phyloP scores from a whole-genome alignment of 805 yeast genomes.

The Nakazawaea siamensis region DNA sequence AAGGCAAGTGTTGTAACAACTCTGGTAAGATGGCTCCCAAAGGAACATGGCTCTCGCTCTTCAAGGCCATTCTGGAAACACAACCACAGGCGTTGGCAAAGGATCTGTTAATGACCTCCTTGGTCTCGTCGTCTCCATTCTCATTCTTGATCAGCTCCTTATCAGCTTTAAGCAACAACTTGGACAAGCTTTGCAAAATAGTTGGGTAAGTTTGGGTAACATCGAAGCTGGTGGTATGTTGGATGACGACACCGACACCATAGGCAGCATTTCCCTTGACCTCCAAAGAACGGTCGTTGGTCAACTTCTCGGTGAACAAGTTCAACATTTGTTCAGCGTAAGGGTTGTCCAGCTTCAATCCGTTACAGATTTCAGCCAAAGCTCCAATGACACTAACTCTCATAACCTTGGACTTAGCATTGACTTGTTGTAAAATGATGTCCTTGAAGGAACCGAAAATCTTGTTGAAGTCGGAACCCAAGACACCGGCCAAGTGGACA shows the following conservation, averaged over 20 bases:
- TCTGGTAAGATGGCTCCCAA: slow-evolving; percentile 67
- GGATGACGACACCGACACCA: slow-evolving; percentile 79
- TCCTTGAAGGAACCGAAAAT: slow-evolving; percentile 69
- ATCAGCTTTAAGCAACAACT: slow-evolving; percentile 72
- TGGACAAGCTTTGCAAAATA: slow-evolving; percentile 59
- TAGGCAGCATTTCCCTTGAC: slow-evolving; percentile 94
- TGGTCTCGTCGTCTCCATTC: slow-evolving; percentile 67
- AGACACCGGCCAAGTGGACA: slow-evolving; percentile 65
- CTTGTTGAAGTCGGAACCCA: slow-evolving; percentile 67
- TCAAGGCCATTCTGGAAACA: slow-evolving; percentile 84
- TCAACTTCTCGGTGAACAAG: slow-evolving; percentile 58
- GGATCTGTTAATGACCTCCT: slow-evolving; percentile 74
- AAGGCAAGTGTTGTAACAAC: slow-evolving; percentile 72
- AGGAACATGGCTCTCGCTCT: slow-evolving; percentile 67
- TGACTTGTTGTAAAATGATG: slow-evolving; percentile 46
- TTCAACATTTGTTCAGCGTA: slow-evolving; percentile 63
- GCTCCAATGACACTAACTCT: slow-evolving; percentile 84
- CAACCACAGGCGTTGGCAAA: slow-evolving; percentile 96
- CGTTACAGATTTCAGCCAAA: slow-evolving; percentile 79
- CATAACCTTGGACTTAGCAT: slow-evolving; percentile 51
- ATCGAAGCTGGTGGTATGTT: slow-evolving; percentile 40
- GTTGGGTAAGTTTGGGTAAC: slow-evolving; percentile 57
- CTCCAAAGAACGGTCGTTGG: slow-evolving; percentile 71
- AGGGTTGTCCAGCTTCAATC: slow-evolving; percentile 60
- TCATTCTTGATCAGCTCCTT: slow-evolving; percentile 53